These are phyloP conservation scores for Blepharisma undulans DNA, from an alignment of 169 alveolate genomes.

Conservation along the genomic window DNA sequence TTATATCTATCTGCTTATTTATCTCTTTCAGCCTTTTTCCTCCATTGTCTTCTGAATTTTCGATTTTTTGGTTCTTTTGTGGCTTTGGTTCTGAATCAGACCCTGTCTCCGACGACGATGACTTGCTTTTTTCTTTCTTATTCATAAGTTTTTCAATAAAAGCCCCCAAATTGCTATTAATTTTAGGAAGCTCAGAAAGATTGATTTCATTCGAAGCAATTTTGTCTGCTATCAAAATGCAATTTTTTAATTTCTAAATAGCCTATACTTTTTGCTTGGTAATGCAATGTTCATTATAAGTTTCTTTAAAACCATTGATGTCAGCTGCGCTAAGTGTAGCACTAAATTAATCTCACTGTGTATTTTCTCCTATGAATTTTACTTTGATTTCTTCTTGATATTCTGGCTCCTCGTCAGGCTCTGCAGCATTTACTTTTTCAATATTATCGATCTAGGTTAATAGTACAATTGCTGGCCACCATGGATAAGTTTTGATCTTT, in stretches of 20 bases:
- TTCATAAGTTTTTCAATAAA: background rate
- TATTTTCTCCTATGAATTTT: background rate
- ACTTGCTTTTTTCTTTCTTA: background rate
- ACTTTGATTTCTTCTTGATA: background rate
- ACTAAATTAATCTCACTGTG: background rate
- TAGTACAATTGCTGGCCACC: conserved; percentile 31
- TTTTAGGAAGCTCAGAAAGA: background rate
- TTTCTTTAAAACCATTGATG: background rate
- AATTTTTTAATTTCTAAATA: background rate
- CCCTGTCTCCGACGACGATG: background rate
- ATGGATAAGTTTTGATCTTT: conserved; percentile 1
- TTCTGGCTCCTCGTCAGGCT: background rate
- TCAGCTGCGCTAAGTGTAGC: background rate
- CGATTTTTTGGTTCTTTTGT: background rate
- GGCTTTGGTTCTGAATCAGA: background rate
- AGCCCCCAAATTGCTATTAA: background rate
- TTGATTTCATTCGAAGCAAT: background rate
- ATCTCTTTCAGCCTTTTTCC: background rate
- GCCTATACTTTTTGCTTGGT: background rate
- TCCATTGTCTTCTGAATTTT: background rate
- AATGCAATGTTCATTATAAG: background rate
- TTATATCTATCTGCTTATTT: background rate
- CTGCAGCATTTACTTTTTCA: background rate
- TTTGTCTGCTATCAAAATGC: background rate
- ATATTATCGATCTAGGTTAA: background rate